These are phyloP conservation scores for Monilinia laxa DNA, from an alignment of 2,329 filamentous ascomycete genomes.

Conservation along the genomic window DNA sequence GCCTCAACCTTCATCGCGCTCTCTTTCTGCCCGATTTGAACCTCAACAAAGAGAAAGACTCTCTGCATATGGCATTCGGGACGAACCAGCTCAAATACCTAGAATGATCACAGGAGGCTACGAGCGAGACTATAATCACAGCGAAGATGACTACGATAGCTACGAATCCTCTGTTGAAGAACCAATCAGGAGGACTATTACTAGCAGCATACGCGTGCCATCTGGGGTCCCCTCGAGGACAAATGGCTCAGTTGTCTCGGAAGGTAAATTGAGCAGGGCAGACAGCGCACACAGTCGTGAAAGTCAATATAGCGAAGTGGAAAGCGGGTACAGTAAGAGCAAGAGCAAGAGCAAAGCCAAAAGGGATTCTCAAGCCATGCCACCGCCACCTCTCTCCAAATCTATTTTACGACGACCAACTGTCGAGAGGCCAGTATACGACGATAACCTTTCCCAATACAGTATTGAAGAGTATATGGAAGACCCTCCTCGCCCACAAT, in stretches of 20 bases:
- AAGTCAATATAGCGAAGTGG: slow-evolving; percentile 21
- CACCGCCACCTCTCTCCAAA: slow-evolving; percentile 31
- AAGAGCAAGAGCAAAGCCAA: slow-evolving; percentile 26
- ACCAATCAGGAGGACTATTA: slow-evolving; percentile 11
- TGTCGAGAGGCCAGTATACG: slow-evolving; percentile 13
- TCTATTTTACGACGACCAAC: slow-evolving; percentile 17
- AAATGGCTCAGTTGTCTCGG: slow-evolving; percentile 10
- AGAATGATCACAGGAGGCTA: slow-evolving; percentile 19
- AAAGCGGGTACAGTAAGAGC: slow-evolving; percentile 10
- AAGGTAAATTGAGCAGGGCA: slow-evolving; percentile 19
- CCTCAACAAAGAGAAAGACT: slow-evolving; percentile 26
- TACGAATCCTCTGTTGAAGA: slow-evolving; percentile 16
- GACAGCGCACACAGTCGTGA: slow-evolving; percentile 20
- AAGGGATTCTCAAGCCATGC: slow-evolving; percentile 34
- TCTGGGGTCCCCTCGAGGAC: slow-evolving; percentile 15
- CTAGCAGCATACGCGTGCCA: slow-evolving; percentile 19
- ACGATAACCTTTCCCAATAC: background rate
- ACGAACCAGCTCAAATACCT: slow-evolving; percentile 9
- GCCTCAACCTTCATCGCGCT: slow-evolving; percentile 24
- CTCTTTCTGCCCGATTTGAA: slow-evolving; percentile 34
- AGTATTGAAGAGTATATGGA: slow-evolving; percentile 17
- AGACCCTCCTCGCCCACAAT: slow-evolving; percentile 14
- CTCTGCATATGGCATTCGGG: slow-evolving; percentile 30
- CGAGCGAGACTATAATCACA: slow-evolving; percentile 17
- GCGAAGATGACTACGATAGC: slow-evolving; percentile 19